Evolutionary conservation across 768 basidiomycete species (phyloP), one percentile per base, ranked within the genome.

Genomic region (Pleurotus sapidus): DNA sequence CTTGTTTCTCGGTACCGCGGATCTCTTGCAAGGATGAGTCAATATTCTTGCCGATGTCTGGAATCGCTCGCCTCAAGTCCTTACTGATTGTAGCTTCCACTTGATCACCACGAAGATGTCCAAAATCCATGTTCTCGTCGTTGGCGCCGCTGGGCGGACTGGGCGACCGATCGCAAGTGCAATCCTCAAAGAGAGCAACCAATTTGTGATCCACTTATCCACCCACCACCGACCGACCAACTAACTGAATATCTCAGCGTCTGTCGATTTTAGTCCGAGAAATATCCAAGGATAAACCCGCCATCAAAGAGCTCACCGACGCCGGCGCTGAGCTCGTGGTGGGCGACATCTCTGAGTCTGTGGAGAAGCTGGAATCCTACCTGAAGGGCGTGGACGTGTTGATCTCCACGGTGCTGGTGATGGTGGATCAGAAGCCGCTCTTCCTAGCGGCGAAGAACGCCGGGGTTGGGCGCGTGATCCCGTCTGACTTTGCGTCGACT

Each of bases 381-480:
- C 49, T 50, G 17, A n/a, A 50, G 30, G 30, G 49, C 11, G 49
- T 50, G 27, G 49, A 50, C 15, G 38, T 50, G 27, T n/a, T 50
- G 24, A 50, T 50, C 25, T 50, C 49, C 9, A 50, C 49, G 11
- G 49, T 50, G 15, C 23, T 50, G n/a, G n/a, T 34, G 9, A 17
- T 50, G 12, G 49, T 50, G 14, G 49, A 50, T 11, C 49, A 50
- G 49, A 50, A 50, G 14, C 49, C 49, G 11, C 24, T 50, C 25
- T n/a, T 50, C 14, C 27, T 15, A 8, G 49, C 49, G 6, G 49
- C 49, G 11, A 50, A 50, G 49, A 50, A 50, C 17, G 49, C 23
- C 11, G 49, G 49, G n/a, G 49, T 50, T 30, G 24, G 49, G 8
- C 49, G 49, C n/a, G 24, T 50, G n/a, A 50, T 50, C 15, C 49